Conservation (phyloP, 2,329 filamentous ascomycete species). For the Botrytis squamosa region DNA sequence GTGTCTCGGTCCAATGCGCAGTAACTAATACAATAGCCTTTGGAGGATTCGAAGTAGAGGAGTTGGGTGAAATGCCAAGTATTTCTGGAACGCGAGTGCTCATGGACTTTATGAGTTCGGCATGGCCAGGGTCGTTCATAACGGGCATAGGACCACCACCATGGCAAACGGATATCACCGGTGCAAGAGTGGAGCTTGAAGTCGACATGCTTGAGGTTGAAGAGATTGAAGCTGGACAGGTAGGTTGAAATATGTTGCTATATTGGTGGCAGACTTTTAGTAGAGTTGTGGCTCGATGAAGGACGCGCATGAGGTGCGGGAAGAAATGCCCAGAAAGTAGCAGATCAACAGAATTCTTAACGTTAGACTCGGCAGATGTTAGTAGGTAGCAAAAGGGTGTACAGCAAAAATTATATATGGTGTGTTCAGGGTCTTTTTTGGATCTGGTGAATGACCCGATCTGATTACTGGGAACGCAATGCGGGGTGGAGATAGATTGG, state of each 20-base stretch:
- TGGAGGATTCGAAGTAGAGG: conserved; percentile 46
- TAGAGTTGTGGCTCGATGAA: not conserved
- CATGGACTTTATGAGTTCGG: conserved; percentile 51
- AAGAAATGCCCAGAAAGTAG: not conserved
- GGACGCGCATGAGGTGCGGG: not conserved
- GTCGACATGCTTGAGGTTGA: conserved; percentile 7
- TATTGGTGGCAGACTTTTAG: conserved; percentile 15
- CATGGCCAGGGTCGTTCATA: conserved; percentile 54
- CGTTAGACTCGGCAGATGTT: not conserved
- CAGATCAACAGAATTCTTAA: not conserved
- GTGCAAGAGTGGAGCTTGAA: conserved; percentile 17
- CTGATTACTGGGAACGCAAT: conserved; percentile 3
- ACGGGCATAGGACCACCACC: conserved; percentile 54
- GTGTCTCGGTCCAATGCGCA: conserved; percentile 67
- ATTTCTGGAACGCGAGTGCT: conserved; percentile 54
- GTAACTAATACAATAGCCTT: conserved; percentile 74
- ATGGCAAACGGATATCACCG: conserved; percentile 32
- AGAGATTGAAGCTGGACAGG: not conserved
- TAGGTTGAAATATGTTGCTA: conserved; percentile 14
- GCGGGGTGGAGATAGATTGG: conserved; percentile 9
- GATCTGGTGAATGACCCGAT: not conserved
- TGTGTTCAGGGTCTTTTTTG: not conserved
- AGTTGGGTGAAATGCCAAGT: conserved; percentile 52
- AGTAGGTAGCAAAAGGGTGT: not conserved
- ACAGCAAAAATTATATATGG: conserved; percentile 7